Evolutionary conservation across 2,329 filamentous ascomycete genomes (phyloP), one percentile per base, ranked within the genome.

Genomic region (Lasiodiplodia sp.): DNA sequence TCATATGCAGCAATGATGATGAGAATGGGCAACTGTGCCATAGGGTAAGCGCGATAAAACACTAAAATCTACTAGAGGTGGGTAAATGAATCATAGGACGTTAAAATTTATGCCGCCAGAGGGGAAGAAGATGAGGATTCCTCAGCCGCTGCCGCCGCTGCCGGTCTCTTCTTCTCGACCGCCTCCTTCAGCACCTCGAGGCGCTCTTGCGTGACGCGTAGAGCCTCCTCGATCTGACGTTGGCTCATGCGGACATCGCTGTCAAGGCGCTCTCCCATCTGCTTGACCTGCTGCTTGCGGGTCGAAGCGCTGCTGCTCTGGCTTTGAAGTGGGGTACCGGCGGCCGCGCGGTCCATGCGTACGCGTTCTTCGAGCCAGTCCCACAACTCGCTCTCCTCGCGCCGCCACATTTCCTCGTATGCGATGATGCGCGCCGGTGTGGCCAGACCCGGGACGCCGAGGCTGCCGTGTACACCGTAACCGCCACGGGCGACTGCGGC

Each of bases 321-420:
- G n/a, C 58, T 38, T 21, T 47, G 51, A 40, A 68, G 28, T 25
- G 56, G 58, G 28, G 31, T 63, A 12, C 52, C 53, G n/a, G 40
- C 40, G 38, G 79, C 74, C 58, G 83, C 76, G 4, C 84, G 83
- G 68, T 93, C 91, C 77, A 96, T 83, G 2, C 93, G 91, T 1
- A 93, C 90, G 21, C 94, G 87, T 74, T 97, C 92, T 78, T 97
- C 94, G 4, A 97, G 83, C 94, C 94, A 97, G 69, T 92, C 90
- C 94, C 94, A 97, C 11, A 97, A 83, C 74, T 96, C 93, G 72
- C 88, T 93, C 77, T 97, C 94, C 78, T 97, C 93, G 51, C 88
- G 85, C 44, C 89, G 87, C 94, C 95, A 99, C 76, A 98, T 91
- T 80, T 97, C 92, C 73, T 98, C 94, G 77, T 97, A 98, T 0